Evolutionary conservation across 352 stramenopile genomes (phyloP), one percentile per base, ranked within the genome.

Genomic region (Phytopythium vexans): DNA sequence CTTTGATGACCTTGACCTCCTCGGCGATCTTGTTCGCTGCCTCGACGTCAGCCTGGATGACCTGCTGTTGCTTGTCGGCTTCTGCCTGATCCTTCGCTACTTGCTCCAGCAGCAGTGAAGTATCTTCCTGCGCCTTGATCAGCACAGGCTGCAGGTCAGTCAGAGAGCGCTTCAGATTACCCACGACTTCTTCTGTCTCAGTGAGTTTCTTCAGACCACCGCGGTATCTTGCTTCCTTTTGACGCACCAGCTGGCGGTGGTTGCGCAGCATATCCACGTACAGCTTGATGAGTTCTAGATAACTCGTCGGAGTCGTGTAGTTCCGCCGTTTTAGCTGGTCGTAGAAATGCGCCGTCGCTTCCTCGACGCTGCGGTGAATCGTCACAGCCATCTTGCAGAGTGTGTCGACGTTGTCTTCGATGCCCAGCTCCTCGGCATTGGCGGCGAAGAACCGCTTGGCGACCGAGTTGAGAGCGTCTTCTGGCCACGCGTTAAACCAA

Each of bases 401-500:
- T 7, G 78, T 88, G 16, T 94, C 77, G n/a, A 98, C 86, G 35
- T 95, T 76, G 12, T 69, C 62, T 8, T 96, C 85, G 49, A 98
- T 96, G 6, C 88, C 89, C 1, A 98, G 60, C 12, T 92, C 83
- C 21, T 92, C 83, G 2, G 88, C 85, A 32, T 85, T 84, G 0
- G 75, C 67, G 0, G 82, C 83, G 27, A 98, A 94, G 58, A 97
- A 97, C 9, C 82, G 81, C 33, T 92, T 72, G 0, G 94, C 94
- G 11, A 98, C 94, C 3, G 84, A 96, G 59, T 88, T 85, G 3
- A 98, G 72, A 8, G 94, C 94, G 47, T 98, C 94, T 55, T 97
- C 86, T 0, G 94, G 94, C 94, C 94, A 98, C 16, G 94, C 85
- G 49, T 96, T 96, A 70, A 98, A 98, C 94, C 94, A 98, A 56